These are phyloP conservation scores for Penicillium bovifimosum DNA, from an alignment of 495 filamentous ascomycete genomes.

Conservation along the genomic window DNA sequence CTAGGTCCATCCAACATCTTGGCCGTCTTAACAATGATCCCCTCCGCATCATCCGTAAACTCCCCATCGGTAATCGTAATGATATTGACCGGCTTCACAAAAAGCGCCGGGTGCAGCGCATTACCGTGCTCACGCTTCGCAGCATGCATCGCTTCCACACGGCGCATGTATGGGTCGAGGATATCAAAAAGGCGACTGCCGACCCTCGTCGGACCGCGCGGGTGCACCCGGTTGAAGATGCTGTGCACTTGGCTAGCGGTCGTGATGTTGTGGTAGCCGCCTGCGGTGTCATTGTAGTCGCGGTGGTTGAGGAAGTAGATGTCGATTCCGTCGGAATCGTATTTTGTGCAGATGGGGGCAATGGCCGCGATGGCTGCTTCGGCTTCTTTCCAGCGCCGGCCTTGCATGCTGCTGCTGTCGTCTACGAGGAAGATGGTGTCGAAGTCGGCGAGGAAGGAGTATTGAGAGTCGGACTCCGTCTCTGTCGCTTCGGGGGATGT, in stretches of 20 bases:
- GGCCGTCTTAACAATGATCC: constrained; percentile 60
- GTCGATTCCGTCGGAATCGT: constrained; percentile 89
- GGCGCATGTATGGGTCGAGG: constrained; percentile 61
- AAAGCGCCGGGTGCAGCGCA: background rate
- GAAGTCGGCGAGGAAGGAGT: constrained; percentile 79
- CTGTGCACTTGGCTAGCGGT: constrained; percentile 47
- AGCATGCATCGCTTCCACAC: constrained; percentile 36
- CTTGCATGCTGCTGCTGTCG: constrained; percentile 86
- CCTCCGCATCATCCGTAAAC: constrained; percentile 76
- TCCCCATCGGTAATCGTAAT: constrained; percentile 91
- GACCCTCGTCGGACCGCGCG: constrained; percentile 66
- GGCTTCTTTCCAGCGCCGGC: constrained; percentile 70
- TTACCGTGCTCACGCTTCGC: constrained; percentile 35
- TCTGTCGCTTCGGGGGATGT: background rate
- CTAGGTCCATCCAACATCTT: constrained; percentile 56
- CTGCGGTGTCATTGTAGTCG: background rate
- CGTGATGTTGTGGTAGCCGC: constrained; percentile 54
- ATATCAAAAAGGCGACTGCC: constrained; percentile 69
- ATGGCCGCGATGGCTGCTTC: constrained; percentile 66
- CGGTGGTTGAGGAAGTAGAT: constrained; percentile 83
- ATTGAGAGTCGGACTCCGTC: constrained; percentile 39
- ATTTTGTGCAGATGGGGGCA: constrained; percentile 75
- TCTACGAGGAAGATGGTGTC: constrained; percentile 94
- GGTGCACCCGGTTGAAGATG: constrained; percentile 63
- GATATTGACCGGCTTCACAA: constrained; percentile 80